Evolutionary conservation across 768 basidiomycete genomes (phyloP), one percentile per base, ranked within the genome.

Genomic region (Tylopilus cervinicoccineus): DNA sequence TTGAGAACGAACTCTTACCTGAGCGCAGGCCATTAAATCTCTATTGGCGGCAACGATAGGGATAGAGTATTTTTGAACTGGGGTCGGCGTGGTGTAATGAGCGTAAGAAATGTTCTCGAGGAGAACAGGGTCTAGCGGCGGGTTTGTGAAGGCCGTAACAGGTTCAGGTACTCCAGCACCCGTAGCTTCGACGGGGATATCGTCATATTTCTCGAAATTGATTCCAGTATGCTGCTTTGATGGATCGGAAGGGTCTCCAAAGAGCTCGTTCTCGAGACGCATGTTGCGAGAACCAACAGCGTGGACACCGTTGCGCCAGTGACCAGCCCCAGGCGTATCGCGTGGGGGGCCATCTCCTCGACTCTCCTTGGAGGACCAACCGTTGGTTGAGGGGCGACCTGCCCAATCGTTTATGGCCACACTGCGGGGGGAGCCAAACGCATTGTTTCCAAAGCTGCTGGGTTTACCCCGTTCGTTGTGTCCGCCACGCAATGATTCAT

Each of bases 161-260:
- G 96, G 93, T 34, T 98, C 95, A 52, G 96, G 96, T n/a, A 98
- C 95, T 59, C 87, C 89, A 51, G 85, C 84, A 58, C 96, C 96
- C 41, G 95, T 98, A 29, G 94, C 95, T 72, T 98, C 96, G 58
- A 99, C 94, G 54, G 96, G 96, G 64, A 99, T 99, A 67, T 98
- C 95, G 70, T 96, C 96, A 62, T 98, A 99, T 72, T 96, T 96
- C 75, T 99, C 96, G 65, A 99, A 99, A 75, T 99, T 99, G 74
- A 99, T 97, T 54, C 96, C 96, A 37, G 94, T 95, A 65, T 92
- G 85, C 68, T 96, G 88, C 65, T 89, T 90, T 50, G 82, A 83
- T 20, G 86, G 81, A 67, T 97, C 95, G 38, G 79, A 74, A 33
- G 78, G 77, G 54, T 95, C 93, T 46, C 96, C 96, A 60, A 86